Percentiles rank a stretch among this genome's conserved stretches.
Conservation (phyloP, 495 filamentous ascomycete species). For the Aspergillus saccharolyticus region DNA sequence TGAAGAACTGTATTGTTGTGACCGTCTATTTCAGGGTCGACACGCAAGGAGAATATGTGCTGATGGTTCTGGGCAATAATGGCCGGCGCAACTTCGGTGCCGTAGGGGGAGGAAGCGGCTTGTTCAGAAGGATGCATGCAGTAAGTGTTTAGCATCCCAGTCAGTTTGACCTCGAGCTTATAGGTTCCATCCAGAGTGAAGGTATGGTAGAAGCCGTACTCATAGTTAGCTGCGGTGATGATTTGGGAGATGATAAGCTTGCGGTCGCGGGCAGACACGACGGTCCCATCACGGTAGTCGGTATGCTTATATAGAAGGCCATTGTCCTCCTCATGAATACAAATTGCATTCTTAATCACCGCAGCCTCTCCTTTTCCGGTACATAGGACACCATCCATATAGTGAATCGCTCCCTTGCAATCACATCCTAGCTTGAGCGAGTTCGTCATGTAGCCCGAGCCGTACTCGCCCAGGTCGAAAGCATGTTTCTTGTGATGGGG, state of each 20-base stretch:
- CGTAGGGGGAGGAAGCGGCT: slow-evolving; percentile 58
- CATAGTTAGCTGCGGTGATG: slow-evolving; percentile 76
- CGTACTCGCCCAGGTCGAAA: slow-evolving; percentile 66
- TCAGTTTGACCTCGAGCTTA: slow-evolving; percentile 78
- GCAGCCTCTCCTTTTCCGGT: slow-evolving; percentile 47
- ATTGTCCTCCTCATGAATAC: slow-evolving; percentile 66
- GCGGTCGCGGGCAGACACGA: slow-evolving; percentile 55
- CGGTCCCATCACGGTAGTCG: slow-evolving; percentile 58
- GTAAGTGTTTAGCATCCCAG: slow-evolving; percentile 80
- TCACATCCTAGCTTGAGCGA: slow-evolving; percentile 57
- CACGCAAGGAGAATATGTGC: slow-evolving; percentile 84
- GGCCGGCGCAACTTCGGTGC: slow-evolving; percentile 81
- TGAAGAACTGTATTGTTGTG: slow-evolving; percentile 64
- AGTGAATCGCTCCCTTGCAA: slow-evolving; percentile 61
- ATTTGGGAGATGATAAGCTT: slow-evolving; percentile 68
- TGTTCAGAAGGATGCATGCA: slow-evolving; percentile 56
- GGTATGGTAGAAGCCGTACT: slow-evolving; percentile 79
- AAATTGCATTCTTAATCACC: slow-evolving; percentile 54
- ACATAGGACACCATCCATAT: slow-evolving; percentile 54
- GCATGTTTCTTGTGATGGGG: slow-evolving; percentile 63
- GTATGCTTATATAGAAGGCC: slow-evolving; percentile 68
- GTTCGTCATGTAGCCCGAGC: slow-evolving; percentile 62
- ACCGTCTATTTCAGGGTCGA: slow-evolving; percentile 80
- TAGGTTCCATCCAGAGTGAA: slow-evolving; percentile 84
- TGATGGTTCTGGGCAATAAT: slow-evolving; percentile 78